Percentiles rank a stretch among this genome's conserved stretches.
Evolutionary conservation across 75 land plant species (phyloP).

Genomic region (Selaginella tamariscina): DNA sequence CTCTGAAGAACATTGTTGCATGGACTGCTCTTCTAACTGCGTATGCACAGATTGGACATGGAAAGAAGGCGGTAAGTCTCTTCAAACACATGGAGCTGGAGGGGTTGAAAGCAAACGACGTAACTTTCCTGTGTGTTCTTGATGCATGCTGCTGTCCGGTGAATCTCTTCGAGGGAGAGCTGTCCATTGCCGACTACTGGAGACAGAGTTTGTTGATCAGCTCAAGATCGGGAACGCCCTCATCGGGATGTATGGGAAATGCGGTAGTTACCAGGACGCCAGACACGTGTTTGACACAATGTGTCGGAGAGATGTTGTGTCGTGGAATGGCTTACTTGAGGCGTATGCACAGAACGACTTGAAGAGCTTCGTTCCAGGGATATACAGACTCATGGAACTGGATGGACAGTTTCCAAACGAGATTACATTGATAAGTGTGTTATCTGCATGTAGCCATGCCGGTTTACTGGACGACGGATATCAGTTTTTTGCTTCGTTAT

Average conservation of each 20-base stretch:
- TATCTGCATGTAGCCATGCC: conserved; percentile 47
- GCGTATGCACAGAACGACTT: too few species aligned
- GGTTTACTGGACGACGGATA: conserved; percentile 44
- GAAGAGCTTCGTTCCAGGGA: too few species aligned
- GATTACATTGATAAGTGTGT: conserved; percentile 42
- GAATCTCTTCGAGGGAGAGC: conserved; percentile 12
- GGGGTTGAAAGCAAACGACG: conserved; percentile 11
- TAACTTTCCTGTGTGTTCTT: conserved; percentile 15
- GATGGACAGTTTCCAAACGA: conserved; percentile 29
- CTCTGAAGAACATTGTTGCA: conserved; percentile 31
- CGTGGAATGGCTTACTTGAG: too few species aligned
- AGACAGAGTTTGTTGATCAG: too few species aligned
- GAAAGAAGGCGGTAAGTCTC: conserved; percentile 15
- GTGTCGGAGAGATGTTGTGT: too few species aligned
- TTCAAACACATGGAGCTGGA: conserved; percentile 20
- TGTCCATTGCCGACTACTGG: too few species aligned
- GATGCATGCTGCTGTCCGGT: conserved; percentile 21
- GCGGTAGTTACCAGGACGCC: too few species aligned
- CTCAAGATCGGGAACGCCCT: too few species aligned
- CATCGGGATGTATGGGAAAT: too few species aligned
- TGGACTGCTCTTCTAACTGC: conserved; percentile 32
- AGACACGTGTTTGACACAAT: too few species aligned
- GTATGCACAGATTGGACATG: conserved; percentile 14
- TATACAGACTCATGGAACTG: too few species aligned
- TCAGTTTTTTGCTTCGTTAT: conserved; percentile 35